phyloP scores from a whole-genome alignment of 768 basidiomycete genomes.

The Dentipellis sp. region DNA sequence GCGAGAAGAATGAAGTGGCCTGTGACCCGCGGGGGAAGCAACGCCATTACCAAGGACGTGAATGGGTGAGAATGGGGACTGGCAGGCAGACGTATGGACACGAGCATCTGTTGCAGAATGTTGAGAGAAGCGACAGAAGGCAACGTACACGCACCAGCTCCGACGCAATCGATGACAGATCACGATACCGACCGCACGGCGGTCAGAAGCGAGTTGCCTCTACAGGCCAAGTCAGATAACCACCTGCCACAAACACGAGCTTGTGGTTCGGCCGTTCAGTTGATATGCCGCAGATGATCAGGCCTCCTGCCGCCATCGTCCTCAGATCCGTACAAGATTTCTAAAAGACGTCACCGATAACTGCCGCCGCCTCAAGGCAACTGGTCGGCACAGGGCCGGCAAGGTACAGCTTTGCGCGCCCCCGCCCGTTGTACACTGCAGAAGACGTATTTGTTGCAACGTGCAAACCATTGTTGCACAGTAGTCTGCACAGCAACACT shows the following conservation, averaged over 20 bases:
- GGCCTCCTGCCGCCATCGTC: neutral
- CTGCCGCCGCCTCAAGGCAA: neutral
- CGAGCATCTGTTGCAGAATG: too few species aligned
- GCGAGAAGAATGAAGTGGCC: neutral
- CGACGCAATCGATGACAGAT: neutral
- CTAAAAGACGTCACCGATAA: neutral
- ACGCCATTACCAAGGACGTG: too few species aligned
- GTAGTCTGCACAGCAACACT: too few species aligned
- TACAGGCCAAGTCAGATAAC: neutral
- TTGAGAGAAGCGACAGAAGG: too few species aligned
- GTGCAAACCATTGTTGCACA: too few species aligned
- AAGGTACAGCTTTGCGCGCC: too few species aligned
- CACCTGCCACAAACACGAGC: neutral
- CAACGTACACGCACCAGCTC: neutral
- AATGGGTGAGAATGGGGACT: too few species aligned
- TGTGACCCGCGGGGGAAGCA: too few species aligned
- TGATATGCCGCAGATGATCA: neutral
- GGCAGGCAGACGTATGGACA: too few species aligned
- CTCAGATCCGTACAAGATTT: neutral
- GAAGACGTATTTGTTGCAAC: too few species aligned
- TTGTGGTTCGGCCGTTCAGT: neutral
- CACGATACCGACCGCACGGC: neutral
- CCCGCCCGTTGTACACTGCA: too few species aligned
- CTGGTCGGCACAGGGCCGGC: neutral
- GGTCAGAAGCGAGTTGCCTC: neutral